These are phyloP conservation scores for Tubosaeta brunneosetosa DNA, from an alignment of 768 basidiomycete species.

Conservation along the genomic window DNA sequence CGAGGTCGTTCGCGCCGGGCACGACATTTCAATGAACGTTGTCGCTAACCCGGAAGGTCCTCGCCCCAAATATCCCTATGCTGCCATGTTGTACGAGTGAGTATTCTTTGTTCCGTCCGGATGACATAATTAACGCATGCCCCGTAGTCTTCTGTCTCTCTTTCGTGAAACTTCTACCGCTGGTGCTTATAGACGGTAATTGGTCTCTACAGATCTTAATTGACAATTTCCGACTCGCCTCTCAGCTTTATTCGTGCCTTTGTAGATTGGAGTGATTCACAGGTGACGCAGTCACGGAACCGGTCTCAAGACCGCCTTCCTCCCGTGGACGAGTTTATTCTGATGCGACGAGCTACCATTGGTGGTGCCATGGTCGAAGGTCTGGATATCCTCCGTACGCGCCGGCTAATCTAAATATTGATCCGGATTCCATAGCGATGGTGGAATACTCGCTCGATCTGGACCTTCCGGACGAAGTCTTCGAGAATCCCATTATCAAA, in stretches of 20 bases:
- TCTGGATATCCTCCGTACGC: slow-evolving; percentile 7
- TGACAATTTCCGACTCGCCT: neutral
- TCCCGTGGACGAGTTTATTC: slow-evolving; percentile 36
- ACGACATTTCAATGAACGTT: slow-evolving; percentile 30
- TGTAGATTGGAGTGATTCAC: slow-evolving; percentile 33
- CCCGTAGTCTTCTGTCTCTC: slow-evolving; percentile 28
- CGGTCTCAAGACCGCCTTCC: slow-evolving; percentile 34
- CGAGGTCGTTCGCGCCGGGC: slow-evolving; percentile 32
- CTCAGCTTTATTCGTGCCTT: slow-evolving; percentile 34
- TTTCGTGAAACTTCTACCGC: slow-evolving; percentile 35
- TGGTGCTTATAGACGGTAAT: slow-evolving; percentile 33
- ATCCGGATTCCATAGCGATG: slow-evolving; percentile 23
- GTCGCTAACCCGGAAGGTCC: slow-evolving; percentile 24
- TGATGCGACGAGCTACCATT: slow-evolving; percentile 35
- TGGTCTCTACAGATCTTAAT: neutral
- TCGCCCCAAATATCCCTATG: slow-evolving; percentile 33
- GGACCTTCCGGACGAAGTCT: slow-evolving; percentile 34
- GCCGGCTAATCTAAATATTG: neutral
- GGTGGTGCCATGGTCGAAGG: slow-evolving; percentile 38
- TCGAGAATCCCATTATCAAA: slow-evolving; percentile 30
- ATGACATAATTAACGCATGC: slow-evolving; percentile 9
- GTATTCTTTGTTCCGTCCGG: slow-evolving; percentile 9
- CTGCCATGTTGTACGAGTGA: slow-evolving; percentile 38
- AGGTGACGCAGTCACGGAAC: slow-evolving; percentile 33
- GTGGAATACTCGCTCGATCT: slow-evolving; percentile 36